Base-by-base conservation (phyloP, 805 yeast species). In the Teunomyces tritomae region DNA sequence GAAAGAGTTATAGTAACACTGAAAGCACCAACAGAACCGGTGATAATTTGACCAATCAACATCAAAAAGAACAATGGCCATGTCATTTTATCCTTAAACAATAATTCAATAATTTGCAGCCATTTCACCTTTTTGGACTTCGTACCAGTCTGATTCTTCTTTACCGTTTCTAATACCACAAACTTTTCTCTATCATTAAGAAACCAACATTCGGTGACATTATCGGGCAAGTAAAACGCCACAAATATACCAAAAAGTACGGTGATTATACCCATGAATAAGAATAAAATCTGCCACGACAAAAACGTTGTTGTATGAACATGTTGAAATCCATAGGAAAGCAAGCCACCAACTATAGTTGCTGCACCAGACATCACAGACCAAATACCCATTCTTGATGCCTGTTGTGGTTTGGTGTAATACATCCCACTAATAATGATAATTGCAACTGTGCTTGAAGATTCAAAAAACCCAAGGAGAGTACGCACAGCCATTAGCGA, bases 211-310 rank as follows among this genome's bases (percentile, higher is more conserved):
- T 49, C 34, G 29, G 62, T 56, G 2, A 68, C 83, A 53, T 75
- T 79, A 54, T 79, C 77, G 1, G 87, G 87, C 37, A 81, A 62
- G 27, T 67, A 57, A 24, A 77, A 56, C 39, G 67, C 64, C 8
- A 78, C 71, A 0, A 67, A 32, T 1, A 76, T 35, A 5, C 86
- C 86, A 60, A 79, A 79, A 1, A 64, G 39, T 2, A 79, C 62
- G 3, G 86, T 82, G 11, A 79, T 57, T 2, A 78, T 43, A 7
- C 87, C 87, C 57, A 82, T 76, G 3, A 79, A 73, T 13, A 82
- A 56, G 59, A 80, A 82, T 64, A 81, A 74, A 41, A 82, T 79
- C 61, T 80, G 84, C 86, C 86, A 82, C n/a, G 83, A 74, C 24
- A 70, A 60, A 47, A 80, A 70, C 24, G 67, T 68, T 3, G 52